phyloP scores from a whole-genome alignment of 192 early-diverging fungal species.

The Oehlia diaphana region DNA sequence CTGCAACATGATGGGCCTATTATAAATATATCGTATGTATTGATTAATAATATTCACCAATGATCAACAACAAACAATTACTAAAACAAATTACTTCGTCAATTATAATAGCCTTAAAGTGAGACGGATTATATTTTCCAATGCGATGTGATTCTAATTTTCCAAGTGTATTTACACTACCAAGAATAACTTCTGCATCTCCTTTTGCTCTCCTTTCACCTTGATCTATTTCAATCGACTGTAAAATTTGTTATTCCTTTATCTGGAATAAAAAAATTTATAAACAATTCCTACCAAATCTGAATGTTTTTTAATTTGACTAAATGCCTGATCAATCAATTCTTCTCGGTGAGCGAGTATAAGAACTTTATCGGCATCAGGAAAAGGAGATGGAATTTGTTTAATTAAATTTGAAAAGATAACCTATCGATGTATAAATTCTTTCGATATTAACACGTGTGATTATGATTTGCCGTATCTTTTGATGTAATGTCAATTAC shows the following conservation, averaged over 20 bases:
- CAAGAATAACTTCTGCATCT: slow-evolving; percentile 72
- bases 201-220: slow-evolving; percentile 58
- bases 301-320: slow-evolving; percentile 61
- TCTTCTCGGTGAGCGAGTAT: slow-evolving; percentile 91
- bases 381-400: slow-evolving; percentile 57
- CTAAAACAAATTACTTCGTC: slow-evolving; percentile 58
- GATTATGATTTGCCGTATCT: too few relatives aligned
- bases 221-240: slow-evolving; percentile 68
- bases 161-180: slow-evolving; percentile 77
- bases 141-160: slow-evolving; percentile 48
- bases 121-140: slow-evolving; percentile 62
- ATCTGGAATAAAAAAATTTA: neutral
- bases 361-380: slow-evolving; percentile 71
- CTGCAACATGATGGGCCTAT: slow-evolving; percentile 89
- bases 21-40: neutral
- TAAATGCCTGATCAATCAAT: slow-evolving; percentile 77
- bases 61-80: neutral
- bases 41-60: neutral
- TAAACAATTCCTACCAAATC: slow-evolving; percentile 45
- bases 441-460: too few relatives aligned
- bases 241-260: neutral
- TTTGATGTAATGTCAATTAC: slow-evolving; percentile 41
- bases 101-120: slow-evolving; percentile 89
- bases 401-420: slow-evolving; percentile 83
- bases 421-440: slow-evolving; percentile 41